phyloP scores from a whole-genome alignment of 305 asterid genomes.

The Fraxinus albicans region DNA sequence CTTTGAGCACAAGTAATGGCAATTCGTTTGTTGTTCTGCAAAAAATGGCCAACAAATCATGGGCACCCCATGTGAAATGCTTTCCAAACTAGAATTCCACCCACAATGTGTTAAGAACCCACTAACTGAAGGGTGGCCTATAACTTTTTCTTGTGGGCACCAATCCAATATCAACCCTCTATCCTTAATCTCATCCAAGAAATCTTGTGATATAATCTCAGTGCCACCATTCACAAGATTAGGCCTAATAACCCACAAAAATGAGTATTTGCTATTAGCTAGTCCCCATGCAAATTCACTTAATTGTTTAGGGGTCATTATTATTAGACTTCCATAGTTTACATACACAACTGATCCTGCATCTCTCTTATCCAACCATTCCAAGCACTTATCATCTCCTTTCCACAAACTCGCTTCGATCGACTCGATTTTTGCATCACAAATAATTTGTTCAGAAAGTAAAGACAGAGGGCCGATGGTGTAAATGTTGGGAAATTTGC shows the following conservation, averaged over 20 bases:
- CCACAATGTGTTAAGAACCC: neutral
- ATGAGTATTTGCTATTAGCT: neutral
- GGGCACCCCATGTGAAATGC: neutral
- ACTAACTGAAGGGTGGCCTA: neutral
- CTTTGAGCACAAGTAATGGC: neutral
- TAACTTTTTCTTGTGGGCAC: neutral
- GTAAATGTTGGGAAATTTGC: neutral
- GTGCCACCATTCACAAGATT: neutral
- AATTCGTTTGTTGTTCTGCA: neutral
- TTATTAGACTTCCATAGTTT: neutral
- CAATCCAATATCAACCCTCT: neutral
- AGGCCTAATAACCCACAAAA: constrained; percentile 1
- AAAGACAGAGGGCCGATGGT: neutral
- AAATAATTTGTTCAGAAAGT: neutral
- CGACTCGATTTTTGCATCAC: neutral
- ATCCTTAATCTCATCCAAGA: neutral
- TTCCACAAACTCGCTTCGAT: neutral
- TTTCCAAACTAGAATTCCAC: neutral
- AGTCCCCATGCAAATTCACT: neutral
- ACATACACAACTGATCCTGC: neutral
- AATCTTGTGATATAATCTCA: neutral
- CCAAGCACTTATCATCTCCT: neutral
- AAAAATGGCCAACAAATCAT: constrained; percentile 1
- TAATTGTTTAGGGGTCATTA: neutral
- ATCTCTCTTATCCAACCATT: neutral